Evolutionary conservation across 2,329 filamentous ascomycete genomes (phyloP), one percentile per base, ranked within the genome.

Genomic region (Aspergillus glaucus): DNA sequence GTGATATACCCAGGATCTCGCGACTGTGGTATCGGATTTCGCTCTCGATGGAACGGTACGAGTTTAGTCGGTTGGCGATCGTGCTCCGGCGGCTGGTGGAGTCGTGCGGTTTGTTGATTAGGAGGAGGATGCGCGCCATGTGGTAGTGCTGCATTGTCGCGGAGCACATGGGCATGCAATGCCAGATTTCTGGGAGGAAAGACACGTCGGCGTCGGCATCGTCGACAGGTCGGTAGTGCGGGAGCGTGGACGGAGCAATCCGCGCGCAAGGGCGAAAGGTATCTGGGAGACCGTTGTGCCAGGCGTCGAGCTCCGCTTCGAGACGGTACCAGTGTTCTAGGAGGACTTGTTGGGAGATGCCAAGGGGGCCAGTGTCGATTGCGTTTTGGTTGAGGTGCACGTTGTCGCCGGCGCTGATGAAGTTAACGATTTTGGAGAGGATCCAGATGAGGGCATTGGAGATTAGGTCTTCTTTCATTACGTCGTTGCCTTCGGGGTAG

Each of bases 361-460:
- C 64, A 54, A 59, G 60, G 53, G 59, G 59, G 12, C 61, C 60
- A 21, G 58, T 48, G 10, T 63, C 56, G 32, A 60, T 49, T 21
- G 63, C 47, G 28, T 55, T 51, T 24, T 62, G 57, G 12, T 52
- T 52, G 28, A 61, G 57, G 41, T 62, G 69, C 3, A 79, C 59
- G 4, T 76, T 74, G 49, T 82, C 79, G 0, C 79, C 79, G 0
- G 75, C 73, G 6, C 77, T 80, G 48, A 85, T 78, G 59, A 79
- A 84, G 58, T 86, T 86, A 45, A 84, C 77, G 4, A 85, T 76
- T 56, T 85, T 85, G 6, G 81, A 79, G 50, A 83, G 72, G 7
- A 86, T 75, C 82, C 82, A 86, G 5, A 85, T 76, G 3, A 87
- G 62, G 0, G 79, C 78, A 56, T 86, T 86, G 37, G 76, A 79